These are phyloP conservation scores for Salvia sclarea DNA, from an alignment of 305 asterid species.

Conservation along the genomic window DNA sequence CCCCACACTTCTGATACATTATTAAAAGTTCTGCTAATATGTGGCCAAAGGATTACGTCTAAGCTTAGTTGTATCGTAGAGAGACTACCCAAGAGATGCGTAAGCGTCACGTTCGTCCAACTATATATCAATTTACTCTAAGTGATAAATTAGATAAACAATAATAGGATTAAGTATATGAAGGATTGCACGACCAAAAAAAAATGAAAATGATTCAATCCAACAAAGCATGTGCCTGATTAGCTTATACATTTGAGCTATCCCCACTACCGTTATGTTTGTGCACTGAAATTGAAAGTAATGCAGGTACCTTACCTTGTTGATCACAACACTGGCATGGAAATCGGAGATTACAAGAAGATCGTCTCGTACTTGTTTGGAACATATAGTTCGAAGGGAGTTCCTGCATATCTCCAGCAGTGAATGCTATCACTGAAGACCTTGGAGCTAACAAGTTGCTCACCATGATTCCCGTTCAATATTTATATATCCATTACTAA, in stretches of 20 bases:
- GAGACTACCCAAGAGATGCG: no score
- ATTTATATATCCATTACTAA: neutral
- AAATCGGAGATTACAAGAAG: slow-evolving; percentile 61
- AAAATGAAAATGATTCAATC: no score
- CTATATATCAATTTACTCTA: no score
- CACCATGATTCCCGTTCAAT: neutral
- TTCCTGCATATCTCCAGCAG: slow-evolving; percentile 22
- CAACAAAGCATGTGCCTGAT: no score
- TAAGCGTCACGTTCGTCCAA: no score
- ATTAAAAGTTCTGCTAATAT: neutral
- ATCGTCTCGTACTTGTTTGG: slow-evolving; percentile 61
- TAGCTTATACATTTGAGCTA: no score
- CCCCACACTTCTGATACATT: neutral
- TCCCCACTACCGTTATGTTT: no score
- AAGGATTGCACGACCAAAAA: no score
- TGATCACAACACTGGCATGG: slow-evolving; percentile 64
- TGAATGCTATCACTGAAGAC: slow-evolving; percentile 9
- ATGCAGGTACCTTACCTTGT: slow-evolving; percentile 81
- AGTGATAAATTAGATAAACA: no score
- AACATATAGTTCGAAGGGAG: slow-evolving; percentile 39
- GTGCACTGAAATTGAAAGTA: slow-evolving; percentile 1
- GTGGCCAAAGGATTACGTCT: neutral
- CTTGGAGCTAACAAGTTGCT: neutral
- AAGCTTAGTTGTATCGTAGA: no score
- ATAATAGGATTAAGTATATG: no score